Conservation (phyloP, 2,329 filamentous ascomycete species). For the Teratosphaeria gauchensis region DNA sequence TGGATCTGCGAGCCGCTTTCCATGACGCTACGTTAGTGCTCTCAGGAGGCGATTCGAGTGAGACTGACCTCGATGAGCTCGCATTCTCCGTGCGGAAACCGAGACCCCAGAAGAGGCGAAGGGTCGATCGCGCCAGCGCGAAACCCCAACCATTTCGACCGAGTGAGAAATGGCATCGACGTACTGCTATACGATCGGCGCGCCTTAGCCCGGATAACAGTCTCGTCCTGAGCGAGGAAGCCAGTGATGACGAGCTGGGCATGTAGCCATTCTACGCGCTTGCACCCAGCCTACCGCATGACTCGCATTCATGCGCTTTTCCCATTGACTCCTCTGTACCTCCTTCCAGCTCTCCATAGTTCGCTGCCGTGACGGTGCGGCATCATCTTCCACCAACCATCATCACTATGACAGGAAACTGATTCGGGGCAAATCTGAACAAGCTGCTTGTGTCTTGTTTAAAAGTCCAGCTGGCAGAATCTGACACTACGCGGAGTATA, state of each 20-base stretch:
- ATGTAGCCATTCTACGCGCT: background rate
- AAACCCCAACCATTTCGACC: background rate
- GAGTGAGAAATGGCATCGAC: background rate
- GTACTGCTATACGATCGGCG: background rate
- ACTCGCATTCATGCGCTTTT: background rate
- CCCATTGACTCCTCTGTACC: background rate
- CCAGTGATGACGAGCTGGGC: background rate
- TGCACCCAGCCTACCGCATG: background rate
- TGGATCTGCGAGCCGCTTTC: background rate
- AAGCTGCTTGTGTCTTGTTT: slow-evolving; percentile 8
- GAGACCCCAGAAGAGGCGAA: background rate
- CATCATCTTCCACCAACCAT: slow-evolving; percentile 8
- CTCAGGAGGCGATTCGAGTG: background rate
- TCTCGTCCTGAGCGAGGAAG: background rate
- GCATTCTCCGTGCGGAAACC: background rate
- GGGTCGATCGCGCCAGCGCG: background rate
- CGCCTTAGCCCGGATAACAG: background rate
- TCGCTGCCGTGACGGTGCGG: slow-evolving; percentile 12
- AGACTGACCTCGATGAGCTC: background rate
- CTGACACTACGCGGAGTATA: slow-evolving; percentile 1
- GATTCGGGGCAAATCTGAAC: slow-evolving; percentile 16
- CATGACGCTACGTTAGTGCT: background rate
- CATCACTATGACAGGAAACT: slow-evolving; percentile 12
- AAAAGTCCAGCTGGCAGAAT: slow-evolving; percentile 13
- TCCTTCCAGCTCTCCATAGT: background rate